phyloP scores from a whole-genome alignment of 176 grass and related monocot genomes.

The Oryza nivara region DNA sequence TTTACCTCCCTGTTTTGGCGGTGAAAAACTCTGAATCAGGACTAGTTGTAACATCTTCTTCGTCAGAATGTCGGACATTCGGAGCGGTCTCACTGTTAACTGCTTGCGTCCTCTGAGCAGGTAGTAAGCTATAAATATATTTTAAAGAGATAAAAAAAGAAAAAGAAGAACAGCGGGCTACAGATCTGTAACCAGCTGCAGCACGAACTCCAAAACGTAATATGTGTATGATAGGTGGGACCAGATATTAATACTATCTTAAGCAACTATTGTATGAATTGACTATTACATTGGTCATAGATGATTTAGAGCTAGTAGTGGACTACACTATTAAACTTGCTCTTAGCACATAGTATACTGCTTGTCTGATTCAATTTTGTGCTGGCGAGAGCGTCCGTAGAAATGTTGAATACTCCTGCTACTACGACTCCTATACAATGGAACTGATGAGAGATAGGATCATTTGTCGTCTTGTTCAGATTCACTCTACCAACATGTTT shows the following conservation, averaged over 20 bases:
- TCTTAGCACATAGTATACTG: background rate
- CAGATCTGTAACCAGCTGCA: too few species aligned
- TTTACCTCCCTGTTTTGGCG: background rate
- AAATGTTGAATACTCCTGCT: too few species aligned
- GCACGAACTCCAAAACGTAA: accelerated
- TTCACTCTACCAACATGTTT: background rate
- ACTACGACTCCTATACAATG: background rate
- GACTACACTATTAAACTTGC: too few species aligned
- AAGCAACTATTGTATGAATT: too few species aligned
- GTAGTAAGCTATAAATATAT: too few species aligned
- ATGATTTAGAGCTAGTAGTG: too few species aligned
- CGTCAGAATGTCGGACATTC: background rate
- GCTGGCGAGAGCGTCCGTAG: background rate
- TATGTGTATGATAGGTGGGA: too few species aligned
- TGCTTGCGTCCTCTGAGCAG: background rate
- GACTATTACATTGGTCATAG: too few species aligned
- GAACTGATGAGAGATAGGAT: background rate
- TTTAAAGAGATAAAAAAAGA: too few species aligned
- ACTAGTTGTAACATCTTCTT: background rate
- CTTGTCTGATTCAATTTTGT: background rate
- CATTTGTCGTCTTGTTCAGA: background rate
- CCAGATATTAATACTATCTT: too few species aligned
- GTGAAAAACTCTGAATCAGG: background rate
- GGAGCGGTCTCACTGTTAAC: background rate
- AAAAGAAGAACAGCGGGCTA: too few species aligned